Evolutionary conservation across 139 green algal genomes (phyloP).

Genomic region (Volvox africanus): DNA sequence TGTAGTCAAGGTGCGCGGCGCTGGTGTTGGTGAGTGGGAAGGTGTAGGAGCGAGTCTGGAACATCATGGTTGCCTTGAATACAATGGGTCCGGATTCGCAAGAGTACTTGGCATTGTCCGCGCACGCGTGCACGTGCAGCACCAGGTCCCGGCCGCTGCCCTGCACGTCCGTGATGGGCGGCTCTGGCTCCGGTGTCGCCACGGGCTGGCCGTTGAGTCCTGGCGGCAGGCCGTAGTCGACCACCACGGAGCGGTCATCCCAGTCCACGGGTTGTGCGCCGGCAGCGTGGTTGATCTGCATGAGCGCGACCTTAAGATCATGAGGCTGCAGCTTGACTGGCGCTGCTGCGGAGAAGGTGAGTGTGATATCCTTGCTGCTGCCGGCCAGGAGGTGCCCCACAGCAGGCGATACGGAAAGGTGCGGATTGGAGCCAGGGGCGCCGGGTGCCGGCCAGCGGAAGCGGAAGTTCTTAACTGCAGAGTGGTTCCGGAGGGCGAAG

Average conservation of each 20-base stretch:
- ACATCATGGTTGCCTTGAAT: constrained; percentile 90
- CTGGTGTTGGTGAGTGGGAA: constrained; percentile 82
- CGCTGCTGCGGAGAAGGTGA: constrained; percentile 66
- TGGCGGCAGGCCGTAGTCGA: constrained; percentile 44
- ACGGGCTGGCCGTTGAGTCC: constrained; percentile 33
- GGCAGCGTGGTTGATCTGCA: constrained; percentile 5
- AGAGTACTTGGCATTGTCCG: constrained; percentile 69
- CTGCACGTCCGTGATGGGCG: constrained; percentile 56
- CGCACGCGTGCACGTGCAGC: constrained; percentile 66
- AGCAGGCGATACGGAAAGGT: constrained; percentile 72
- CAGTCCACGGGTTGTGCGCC: constrained; percentile 60
- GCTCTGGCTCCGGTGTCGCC: constrained; percentile 54
- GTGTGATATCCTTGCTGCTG: constrained; percentile 68
- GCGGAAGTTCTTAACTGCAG: constrained; percentile 63
- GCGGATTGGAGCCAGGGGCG: constrained; percentile 51
- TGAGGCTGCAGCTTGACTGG: constrained; percentile 65
- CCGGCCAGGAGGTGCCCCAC: constrained; percentile 77
- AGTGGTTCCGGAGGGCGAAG: constrained; percentile 62
- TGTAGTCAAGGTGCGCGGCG: constrained; percentile 71
- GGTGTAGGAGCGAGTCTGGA: constrained; percentile 79
- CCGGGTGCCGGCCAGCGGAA: constrained; percentile 38
- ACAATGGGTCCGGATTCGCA: constrained; percentile 69
- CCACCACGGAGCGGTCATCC: constrained; percentile 65
- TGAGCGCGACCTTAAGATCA: constrained; percentile 51
- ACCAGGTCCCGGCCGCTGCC: constrained; percentile 57